Evolutionary conservation across 208 protist species (phyloP), one percentile per base, ranked within the genome.

Genomic region (Vickermania ingenoplastis): DNA sequence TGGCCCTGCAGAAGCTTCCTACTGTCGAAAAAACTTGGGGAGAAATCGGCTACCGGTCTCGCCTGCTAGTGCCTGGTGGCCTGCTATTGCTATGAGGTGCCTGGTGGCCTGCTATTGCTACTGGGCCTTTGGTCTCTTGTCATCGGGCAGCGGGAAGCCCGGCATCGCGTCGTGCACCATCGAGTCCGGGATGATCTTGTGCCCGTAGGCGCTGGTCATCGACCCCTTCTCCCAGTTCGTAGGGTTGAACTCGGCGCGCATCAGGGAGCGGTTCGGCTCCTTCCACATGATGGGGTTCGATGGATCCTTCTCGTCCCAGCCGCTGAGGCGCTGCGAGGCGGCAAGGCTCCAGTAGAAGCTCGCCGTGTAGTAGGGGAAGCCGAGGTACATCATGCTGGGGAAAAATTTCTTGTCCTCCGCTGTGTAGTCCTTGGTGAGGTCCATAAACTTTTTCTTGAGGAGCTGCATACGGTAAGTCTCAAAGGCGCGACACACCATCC

Each of bases 361-460:
- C 22, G 68, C 69, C 75, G 85, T 81, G 69, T 91, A 87, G 67
- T 85, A 88, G 0, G 87, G 87, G 36, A 87, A 60, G 31, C 81
- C 79, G 4, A 91, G 63, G 63, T 94, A 88, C 22, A 88, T 68
- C 52, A 89, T 73, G 69, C 77, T 89, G 63, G 88, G 88, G 48
- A 94, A 94, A 69, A 94, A 94, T 65, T 89, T 91, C 68, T 92
- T 91, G 67, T 94, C 84, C 62, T 94, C 84, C 0, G 72, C 72
- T 1, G 82, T 94, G 75, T 94, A 94, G 70, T 94, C 82, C 73
- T 91, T 88, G 26, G 84, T 94, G 57, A 92, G 66, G 67, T 92
- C 79, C 79, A 94, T 94, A 60, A 92, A 94, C 65, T 92, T 91
- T 61, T 61, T 74, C 73, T 94, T 94, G 57, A 94, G 75, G 5